Base-by-base conservation (phyloP, 2,329 filamentous ascomycete species). In the Phyllosticta citribraziliensis region DNA sequence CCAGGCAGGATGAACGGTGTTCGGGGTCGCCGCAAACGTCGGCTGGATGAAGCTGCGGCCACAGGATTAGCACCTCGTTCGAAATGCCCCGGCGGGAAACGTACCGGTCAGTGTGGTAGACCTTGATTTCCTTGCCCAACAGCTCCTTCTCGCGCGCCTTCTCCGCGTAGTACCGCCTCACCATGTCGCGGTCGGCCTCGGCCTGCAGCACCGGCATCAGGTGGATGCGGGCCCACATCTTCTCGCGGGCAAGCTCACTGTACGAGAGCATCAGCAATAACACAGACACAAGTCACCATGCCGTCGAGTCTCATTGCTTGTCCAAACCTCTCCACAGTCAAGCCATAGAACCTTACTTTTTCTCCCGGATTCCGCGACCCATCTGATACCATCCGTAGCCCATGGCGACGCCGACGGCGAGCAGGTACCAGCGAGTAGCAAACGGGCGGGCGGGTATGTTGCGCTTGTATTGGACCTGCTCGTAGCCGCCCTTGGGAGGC, bases 181-280 rank as follows among this genome's bases (percentile, higher is more conserved):
- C 92, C 74, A 93, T 88, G 78, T 99, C 94, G 64, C 94, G 88
- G 79, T 99, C 94, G 76, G 96, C 91, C 74, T 99, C 94, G 61
- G 94, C 94, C 75, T 97, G 93, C 65, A 99, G 85, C 65, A 96
- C 79, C 62, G 94, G 94, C 71, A 93, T 94, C 66, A 99, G 82
- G 78, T 97, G 86, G 77, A 99, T 96, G 73, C 94, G 88, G 64
- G 90, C 85, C 94, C 94, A 99, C 85, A 96, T 94, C 82, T 97
- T 99, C 74, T 99, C 94, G 69, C 94, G 90, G 65, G 87, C 89
- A 67, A 96, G 87, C 78, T 99, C 94, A 72, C 92, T 97, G 33
- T 5, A 51, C 27, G 8, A 40, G 33, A 40, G 33, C 33, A 40
- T 40, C 12, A 40, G 33, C 33, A 10, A 22, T 11, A 30, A 8